Conservation (phyloP, 257 asterid species). For the Avicennia marina region DNA sequence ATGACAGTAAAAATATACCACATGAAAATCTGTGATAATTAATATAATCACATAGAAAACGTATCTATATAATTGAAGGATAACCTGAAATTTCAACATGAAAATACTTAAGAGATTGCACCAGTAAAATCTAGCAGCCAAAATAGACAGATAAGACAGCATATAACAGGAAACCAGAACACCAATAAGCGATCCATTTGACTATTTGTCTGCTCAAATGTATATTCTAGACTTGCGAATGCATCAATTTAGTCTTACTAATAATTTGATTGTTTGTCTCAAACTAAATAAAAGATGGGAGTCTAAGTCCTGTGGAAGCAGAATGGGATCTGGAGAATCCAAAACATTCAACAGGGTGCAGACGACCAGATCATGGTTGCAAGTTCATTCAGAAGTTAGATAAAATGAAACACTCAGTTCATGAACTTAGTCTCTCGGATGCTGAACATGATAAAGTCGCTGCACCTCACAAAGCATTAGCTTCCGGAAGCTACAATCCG, state of each 20-base stretch:
- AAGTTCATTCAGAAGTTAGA: slow-evolving; percentile 43
- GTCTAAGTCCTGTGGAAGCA: slow-evolving; percentile 42
- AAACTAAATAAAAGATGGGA: slow-evolving; percentile 35
- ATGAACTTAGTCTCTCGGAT: slow-evolving; percentile 35
- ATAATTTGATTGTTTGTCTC: slow-evolving; percentile 21
- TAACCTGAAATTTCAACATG: neutral
- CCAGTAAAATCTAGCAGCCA: slow-evolving; percentile 3
- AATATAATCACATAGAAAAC: neutral
- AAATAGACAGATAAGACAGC: slow-evolving; percentile 2
- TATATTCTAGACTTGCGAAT: slow-evolving; percentile 8
- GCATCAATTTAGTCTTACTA: slow-evolving; percentile 22
- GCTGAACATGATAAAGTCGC: slow-evolving; percentile 31
- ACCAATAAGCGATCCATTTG: slow-evolving; percentile 2
- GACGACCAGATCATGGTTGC: slow-evolving; percentile 16
- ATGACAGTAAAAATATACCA: too few relatives aligned
- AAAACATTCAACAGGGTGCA: slow-evolving; percentile 30
- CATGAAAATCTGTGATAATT: neutral
- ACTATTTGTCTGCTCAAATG: neutral
- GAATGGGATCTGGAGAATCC: slow-evolving; percentile 53
- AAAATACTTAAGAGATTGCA: slow-evolving; percentile 2
- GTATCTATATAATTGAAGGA: too few relatives aligned
- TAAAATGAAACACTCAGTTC: slow-evolving; percentile 33
- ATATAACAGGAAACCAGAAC: slow-evolving; percentile 3
- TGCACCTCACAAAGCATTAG: slow-evolving; percentile 23
- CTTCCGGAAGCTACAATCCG: slow-evolving; percentile 31